Evolutionary conservation across 129 eudicot species (phyloP), one percentile per base, ranked within the genome.

Genomic region (Daucus carota): DNA sequence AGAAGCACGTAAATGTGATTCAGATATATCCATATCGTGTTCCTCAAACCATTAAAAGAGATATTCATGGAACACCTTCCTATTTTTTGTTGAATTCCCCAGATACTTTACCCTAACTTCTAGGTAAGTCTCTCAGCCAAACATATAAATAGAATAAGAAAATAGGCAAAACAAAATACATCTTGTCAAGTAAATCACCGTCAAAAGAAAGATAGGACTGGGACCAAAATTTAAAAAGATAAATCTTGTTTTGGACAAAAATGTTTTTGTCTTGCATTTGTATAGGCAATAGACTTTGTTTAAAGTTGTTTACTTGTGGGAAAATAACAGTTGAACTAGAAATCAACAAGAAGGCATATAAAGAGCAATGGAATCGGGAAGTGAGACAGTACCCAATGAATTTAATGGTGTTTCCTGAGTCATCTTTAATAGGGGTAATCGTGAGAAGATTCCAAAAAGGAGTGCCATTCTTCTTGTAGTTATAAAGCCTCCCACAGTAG

Each of bases 381-480:
- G 8, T n/a, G 24, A 2, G 9, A 62, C 9, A 62, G 20, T 89
- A 95, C 99, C 99, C 99, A 59, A 95, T 95, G 59, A 95, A 95
- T 70, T 92, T 95, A 77, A 95, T 92, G 73, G 93, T 85, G 48
- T 76, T 85, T 77, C 99, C 99, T 29, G 72, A 76, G 44, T 95
- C 95, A 84, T 95, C 97, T 77, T 91, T 91, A 77, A 95, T 89
- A 24, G 99, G 99, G 41, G 97, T 92, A 79, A 95, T 50, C 6
- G 99, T 95, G 70, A 95, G 93, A 65, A 95, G 87, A 83, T 95
- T 95, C 99, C 99, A 95, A 60, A 95, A 95, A 41, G 97, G 99
- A 29, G 96, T 95, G 20, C 99, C 99, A 77, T 95, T 88, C 77
- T 95, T 95, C 86, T 89, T 95, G 87, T 91, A 95, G 76, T 95